These are phyloP conservation scores for Ceratocystis papillata DNA, from an alignment of 2,329 filamentous ascomycete species.

Conservation along the genomic window DNA sequence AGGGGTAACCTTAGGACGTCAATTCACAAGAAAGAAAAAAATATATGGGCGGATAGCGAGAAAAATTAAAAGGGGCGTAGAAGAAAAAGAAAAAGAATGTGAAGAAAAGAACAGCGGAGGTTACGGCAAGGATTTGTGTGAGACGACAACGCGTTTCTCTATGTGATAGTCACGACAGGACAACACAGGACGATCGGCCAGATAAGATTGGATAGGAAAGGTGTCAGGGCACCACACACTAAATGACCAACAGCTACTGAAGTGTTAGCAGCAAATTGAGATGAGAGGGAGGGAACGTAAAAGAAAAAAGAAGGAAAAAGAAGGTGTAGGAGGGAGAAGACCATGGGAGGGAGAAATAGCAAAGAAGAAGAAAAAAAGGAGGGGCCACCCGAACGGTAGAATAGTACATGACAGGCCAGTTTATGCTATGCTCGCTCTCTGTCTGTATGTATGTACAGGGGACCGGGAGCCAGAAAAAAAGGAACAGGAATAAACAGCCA, in stretches of 20 bases:
- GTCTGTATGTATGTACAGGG: not conserved
- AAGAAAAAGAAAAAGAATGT: slow-evolving; percentile 4
- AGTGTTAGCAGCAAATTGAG: slow-evolving; percentile 3
- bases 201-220: slow-evolving; percentile 8
- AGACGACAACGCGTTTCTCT: not conserved
- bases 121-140: not conserved
- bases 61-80: slow-evolving; percentile 5
- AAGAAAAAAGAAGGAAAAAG: not conserved
- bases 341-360: not conserved
- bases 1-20: not conserved
- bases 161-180: not conserved
- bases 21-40: not conserved
- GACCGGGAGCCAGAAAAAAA: slow-evolving; percentile 4
- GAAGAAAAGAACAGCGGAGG: not conserved
- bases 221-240: slow-evolving; percentile 1
- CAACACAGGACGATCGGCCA: not conserved
- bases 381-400: not conserved
- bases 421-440: not conserved
- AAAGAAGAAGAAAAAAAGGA: slow-evolving; percentile 10
- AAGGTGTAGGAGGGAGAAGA: not conserved
- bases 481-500: slow-evolving; percentile 12
- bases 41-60: not conserved
- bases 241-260: slow-evolving; percentile 2
- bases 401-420: not conserved
- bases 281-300: not conserved